Evolutionary conservation across 768 basidiomycete species (phyloP).

Genomic region (Lactifluus piperatus): DNA sequence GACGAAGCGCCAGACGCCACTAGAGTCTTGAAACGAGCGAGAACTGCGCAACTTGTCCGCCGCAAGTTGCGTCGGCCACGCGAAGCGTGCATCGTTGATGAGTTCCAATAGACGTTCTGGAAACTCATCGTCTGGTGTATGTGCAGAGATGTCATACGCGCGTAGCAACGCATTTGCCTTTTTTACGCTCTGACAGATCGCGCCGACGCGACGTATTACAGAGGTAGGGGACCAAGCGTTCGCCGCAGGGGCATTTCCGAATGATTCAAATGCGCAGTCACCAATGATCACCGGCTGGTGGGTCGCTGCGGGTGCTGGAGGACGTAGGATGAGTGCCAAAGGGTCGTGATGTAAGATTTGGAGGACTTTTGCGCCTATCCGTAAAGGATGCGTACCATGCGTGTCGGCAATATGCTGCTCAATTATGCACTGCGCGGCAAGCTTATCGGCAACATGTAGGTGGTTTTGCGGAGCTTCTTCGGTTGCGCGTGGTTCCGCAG

Average conservation of each 20-base stretch:
- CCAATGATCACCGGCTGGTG: constrained; percentile 70
- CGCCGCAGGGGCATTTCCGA: constrained; percentile 50
- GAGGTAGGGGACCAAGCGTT: constrained; percentile 56
- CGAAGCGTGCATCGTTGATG: constrained; percentile 63
- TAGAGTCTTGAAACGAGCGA: constrained; percentile 21
- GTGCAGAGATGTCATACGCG: constrained; percentile 59
- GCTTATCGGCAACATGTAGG: constrained; percentile 24
- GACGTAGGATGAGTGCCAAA: constrained; percentile 13
- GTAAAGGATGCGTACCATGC: constrained; percentile 17
- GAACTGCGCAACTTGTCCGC: constrained; percentile 27
- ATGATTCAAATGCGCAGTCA: constrained; percentile 56
- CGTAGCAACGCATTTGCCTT: constrained; percentile 55
- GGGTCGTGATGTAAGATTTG: constrained; percentile 14
- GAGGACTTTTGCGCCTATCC: constrained; percentile 8
- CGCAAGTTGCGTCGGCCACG: constrained; percentile 68
- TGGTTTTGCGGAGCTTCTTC: constrained; percentile 25
- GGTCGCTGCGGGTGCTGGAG: constrained; percentile 20
- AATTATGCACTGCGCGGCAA: constrained; percentile 24
- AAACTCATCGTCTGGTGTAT: constrained; percentile 59
- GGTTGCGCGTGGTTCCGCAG: constrained; percentile 41
- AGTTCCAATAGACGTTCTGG: constrained; percentile 62
- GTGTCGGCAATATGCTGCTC: constrained; percentile 10
- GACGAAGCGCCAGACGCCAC: constrained; percentile 69
- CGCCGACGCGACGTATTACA: constrained; percentile 60
- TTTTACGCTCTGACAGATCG: constrained; percentile 59